Conservation (phyloP, 2,329 filamentous ascomycete species). For the Colletotrichum sp. region DNA sequence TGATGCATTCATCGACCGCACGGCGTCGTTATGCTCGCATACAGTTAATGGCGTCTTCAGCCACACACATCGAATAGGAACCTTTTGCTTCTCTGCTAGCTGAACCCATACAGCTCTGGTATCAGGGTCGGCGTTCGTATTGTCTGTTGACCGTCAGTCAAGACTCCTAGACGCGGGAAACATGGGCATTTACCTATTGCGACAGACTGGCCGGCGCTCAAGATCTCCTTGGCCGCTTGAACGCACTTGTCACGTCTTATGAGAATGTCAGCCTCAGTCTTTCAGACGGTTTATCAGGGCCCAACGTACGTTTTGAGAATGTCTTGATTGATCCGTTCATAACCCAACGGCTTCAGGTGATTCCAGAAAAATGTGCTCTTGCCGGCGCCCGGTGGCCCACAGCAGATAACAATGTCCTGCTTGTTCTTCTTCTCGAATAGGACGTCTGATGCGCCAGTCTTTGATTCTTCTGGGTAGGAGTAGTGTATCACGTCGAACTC, state of each 20-base stretch:
- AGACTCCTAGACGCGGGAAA: too few species aligned
- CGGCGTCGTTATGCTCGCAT: constrained; percentile 85
- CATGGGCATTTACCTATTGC: constrained; percentile 72
- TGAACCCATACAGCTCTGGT: constrained; percentile 80
- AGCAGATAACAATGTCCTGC: constrained; percentile 82
- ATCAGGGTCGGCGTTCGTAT: constrained; percentile 88
- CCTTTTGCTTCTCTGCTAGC: constrained; percentile 71
- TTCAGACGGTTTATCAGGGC: accelerated
- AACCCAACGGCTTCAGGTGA: constrained; percentile 77
- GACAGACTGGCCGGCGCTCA: constrained; percentile 72
- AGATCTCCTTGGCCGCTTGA: constrained; percentile 70
- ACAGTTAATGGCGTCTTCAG: constrained; percentile 77
- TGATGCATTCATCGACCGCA: constrained; percentile 70
- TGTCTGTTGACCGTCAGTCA: constrained; percentile 63
- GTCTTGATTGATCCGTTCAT: constrained; percentile 90
- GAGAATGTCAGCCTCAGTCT: not conserved
- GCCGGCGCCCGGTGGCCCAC: constrained; percentile 86
- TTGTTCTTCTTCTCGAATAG: constrained; percentile 66
- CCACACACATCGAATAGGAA: constrained; percentile 85
- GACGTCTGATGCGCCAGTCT: constrained; percentile 32
- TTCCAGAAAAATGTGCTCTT: constrained; percentile 92
- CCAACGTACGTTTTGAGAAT: constrained; percentile 68
- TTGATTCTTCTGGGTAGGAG: constrained; percentile 40
- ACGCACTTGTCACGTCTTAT: constrained; percentile 67
- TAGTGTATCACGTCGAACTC: constrained; percentile 74